These are phyloP conservation scores for Vitis hybrid DNA, from an alignment of 177 flowering plant genomes.

Conservation along the genomic window DNA sequence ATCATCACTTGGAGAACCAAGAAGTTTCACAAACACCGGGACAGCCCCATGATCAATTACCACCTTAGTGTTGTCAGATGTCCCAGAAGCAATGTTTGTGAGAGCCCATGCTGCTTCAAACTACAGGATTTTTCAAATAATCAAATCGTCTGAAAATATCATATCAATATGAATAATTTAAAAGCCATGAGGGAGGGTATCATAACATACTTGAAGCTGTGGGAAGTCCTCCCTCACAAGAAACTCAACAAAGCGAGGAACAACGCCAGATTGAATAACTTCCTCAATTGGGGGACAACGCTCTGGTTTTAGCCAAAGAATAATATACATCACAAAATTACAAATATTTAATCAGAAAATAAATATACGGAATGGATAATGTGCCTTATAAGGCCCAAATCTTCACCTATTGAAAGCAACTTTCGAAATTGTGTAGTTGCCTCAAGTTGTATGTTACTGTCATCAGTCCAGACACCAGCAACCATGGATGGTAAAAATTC, in stretches of 20 bases:
- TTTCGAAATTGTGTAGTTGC: conserved; percentile 49
- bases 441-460: conserved; percentile 40
- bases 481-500: conserved; percentile 46
- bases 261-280: conserved; percentile 50
- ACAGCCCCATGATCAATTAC: conserved; percentile 55
- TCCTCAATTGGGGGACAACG: conserved; percentile 56
- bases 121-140: conserved; percentile 14
- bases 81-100: conserved; percentile 52
- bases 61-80: conserved; percentile 52
- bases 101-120: conserved; percentile 60
- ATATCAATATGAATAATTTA: neutral
- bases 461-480: conserved; percentile 37
- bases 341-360: neutral
- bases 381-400: neutral
- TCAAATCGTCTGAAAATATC: neutral
- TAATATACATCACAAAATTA: neutral
- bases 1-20: conserved; percentile 49
- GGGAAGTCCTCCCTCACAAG: conserved; percentile 51
- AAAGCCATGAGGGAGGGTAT: neutral
- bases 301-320: conserved; percentile 18
- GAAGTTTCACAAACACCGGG: conserved; percentile 50
- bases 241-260: conserved; percentile 55
- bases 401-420: conserved; percentile 46
- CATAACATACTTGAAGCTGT: conserved; percentile 38
- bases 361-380: neutral